These are phyloP conservation scores for Naganishia antarctica DNA, from an alignment of 768 basidiomycete species.

Conservation along the genomic window DNA sequence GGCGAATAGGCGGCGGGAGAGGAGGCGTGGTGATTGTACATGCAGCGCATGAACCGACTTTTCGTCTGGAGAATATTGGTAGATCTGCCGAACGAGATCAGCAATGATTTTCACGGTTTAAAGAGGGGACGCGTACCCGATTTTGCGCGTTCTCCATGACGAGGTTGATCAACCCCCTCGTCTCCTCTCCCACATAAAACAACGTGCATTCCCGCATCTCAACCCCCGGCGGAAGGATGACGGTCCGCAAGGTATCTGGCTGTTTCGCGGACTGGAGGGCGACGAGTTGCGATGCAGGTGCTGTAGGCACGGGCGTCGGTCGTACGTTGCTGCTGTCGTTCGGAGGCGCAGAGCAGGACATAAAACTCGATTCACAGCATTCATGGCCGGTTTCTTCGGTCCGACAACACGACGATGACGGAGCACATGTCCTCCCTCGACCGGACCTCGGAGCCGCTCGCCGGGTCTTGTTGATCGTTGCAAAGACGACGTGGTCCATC, in stretches of 20 bases:
- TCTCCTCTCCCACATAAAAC: conserved; percentile 72
- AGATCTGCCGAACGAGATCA: conserved; percentile 56
- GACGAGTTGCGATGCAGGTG: too few relatives aligned
- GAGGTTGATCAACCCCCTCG: conserved; percentile 73
- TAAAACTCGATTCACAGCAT: too few relatives aligned
- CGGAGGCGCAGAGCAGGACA: not conserved
- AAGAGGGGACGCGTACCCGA: conserved; percentile 52
- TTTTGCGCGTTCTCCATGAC: conserved; percentile 72
- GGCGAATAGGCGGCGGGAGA: conserved; percentile 82
- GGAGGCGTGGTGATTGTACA: conserved; percentile 65
- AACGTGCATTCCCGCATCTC: conserved; percentile 50
- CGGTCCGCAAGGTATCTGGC: conserved; percentile 32
- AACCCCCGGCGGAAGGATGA: conserved; percentile 39
- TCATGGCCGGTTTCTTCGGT: not conserved
- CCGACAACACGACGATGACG: not conserved
- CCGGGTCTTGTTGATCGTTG: conserved; percentile 33
- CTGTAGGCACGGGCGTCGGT: too few relatives aligned
- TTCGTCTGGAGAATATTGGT: conserved; percentile 66
- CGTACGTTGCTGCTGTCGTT: not conserved
- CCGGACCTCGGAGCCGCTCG: too few relatives aligned
- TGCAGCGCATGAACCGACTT: conserved; percentile 59
- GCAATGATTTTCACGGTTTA: not conserved
- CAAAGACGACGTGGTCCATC: conserved; percentile 33
- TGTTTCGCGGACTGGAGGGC: conserved; percentile 2
- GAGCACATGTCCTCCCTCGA: too few relatives aligned